Evolutionary conservation across 2,329 filamentous ascomycete genomes (phyloP), one percentile per base, ranked within the genome.

Genomic region (Gaeumannomyces sp.): DNA sequence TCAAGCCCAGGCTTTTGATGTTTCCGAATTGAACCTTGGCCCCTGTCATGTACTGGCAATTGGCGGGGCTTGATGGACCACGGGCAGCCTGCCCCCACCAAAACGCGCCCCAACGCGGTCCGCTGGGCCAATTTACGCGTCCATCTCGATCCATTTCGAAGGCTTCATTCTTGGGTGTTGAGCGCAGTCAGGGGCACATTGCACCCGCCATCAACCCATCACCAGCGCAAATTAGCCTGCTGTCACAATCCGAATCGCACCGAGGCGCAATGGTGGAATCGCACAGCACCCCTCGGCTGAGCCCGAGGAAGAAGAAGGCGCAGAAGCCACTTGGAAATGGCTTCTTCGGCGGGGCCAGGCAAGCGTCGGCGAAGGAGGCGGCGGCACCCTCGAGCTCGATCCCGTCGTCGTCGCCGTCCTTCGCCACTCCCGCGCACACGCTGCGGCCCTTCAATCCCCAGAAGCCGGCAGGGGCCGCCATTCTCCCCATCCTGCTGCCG

Each of bases 401-500:
- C 67, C 92, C 92, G 5, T 97, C 93, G 0, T 96, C 93, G 0
- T 97, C 93, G 27, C 92, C 93, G 11, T 92, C 90, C 57, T 97
- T 97, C 77, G 92, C 87, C 62, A 97, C 93, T 1, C 93, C 93
- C 1, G 85, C 87, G 59, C 90, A 95, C 74, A 91, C 93, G 59
- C 85, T 95, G 63, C 85, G 84, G 70, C 85, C 89, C 22, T 88
- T 88, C 73, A 79, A 2, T 77, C 81, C 29, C 71, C 74, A 58
- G 82, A 85, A 69, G 83, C 87, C 62, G 16, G 82, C 82, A 29
- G 71, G 71, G 35, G 71, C 73, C 27, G 83, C 87, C 8, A 90
- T 98, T 61, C 82, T 99, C 1, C 93, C 95, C 4, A 95, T 99
- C 65, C 83, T 96, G 50, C 87, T 99, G 5, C 93, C 94, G 4